Base-by-base conservation (phyloP, 139 green algal species). In the Deuterostichococcus epilithicus region DNA sequence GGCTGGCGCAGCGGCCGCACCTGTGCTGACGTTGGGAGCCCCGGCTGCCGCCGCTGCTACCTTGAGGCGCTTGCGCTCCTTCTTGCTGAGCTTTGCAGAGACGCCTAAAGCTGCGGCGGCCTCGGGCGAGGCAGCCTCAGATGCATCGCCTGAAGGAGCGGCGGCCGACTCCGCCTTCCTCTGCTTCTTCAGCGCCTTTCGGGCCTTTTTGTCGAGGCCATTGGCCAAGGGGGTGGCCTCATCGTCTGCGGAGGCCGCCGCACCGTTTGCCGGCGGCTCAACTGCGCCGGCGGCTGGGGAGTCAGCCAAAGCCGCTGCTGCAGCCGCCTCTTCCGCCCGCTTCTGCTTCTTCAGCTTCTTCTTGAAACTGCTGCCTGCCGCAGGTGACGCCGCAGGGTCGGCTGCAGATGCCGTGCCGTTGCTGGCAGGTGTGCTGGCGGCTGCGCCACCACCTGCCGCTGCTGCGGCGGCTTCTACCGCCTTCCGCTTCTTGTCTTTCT, bases 321-420 rank as follows among this genome's bases (percentile, higher is more conserved):
- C 63, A 39, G 70, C 74, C 2, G 34, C 33, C 33, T 73, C 45
- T 78, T 28, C 33, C 1, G 25, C 36, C 4, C 70, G 45, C 36
- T 67, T 65, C 26, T 72, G n/a, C 39, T 66, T 72, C 59, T 78
- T 78, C 6, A 72, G 70, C 73, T 78, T 78, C 60, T 78, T 76
- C 32, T 69, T 70, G 28, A 73, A 73, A 35, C 68, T 73, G 70
- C n/a, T 65, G 23, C 52, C 52, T 13, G 52, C 52, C 18, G 18
- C 28, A 20, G 20, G 52, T 5, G 52, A 23, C 3, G 13, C 52
- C 18, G 3, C 52, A 25, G 52, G 3, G 13, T 63, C 52, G 26
- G 52, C 13, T 20, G 52, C 52, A 13, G 52, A 63, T 28, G 52
- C n/a, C n/a, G n/a, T n/a, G 52, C 23, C 52, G 23, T 23, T 66